Base-by-base conservation (phyloP, 768 basidiomycete genomes). In the Boletus eberwhitei region DNA sequence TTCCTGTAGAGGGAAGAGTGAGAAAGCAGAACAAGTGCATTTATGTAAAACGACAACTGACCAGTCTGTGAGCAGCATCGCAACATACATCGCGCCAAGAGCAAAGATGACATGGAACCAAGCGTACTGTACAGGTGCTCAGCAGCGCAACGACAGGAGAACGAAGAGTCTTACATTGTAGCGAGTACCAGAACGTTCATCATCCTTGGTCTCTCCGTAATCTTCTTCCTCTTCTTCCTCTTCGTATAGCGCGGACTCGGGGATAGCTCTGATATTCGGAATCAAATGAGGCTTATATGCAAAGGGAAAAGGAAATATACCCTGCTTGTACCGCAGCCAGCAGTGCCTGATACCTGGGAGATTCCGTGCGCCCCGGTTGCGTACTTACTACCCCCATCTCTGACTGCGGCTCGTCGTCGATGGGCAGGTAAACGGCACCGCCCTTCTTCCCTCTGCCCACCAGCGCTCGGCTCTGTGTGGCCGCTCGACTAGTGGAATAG, bases 21-120 rank as follows among this genome's bases (percentile, higher is more conserved):
- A 55, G 54, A 41, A 40, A 14, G 34, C 35, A 36, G 34, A 24
- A 56, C 9, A 32, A 50, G 32, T 12, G 5, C 3, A 21, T 16
- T 12, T 9, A 5, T 38, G 35, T 41, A 42, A n/a, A n/a, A 37
- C 2, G 24, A 19, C 22, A 36, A 77, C 90, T 53, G 70, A 95
- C 96, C 97, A 98, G 73, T 99, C 96, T 2, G 96, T 99, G 50
- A 99, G 73, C 14, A 99, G 77, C 83, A 97, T 95, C 7, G 91
- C 93, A 24, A 98, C 93, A 72, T 99, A 99, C 97, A 98, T 98
- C 14, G 93, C 79, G 29, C 86, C 97, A 62, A 98, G 88, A 42
- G 89, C 85, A 68, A 98, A 99, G 64, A 99, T 98, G 70, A 98
- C 74, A 67, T 99, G 97, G 84, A 99, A 98, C 93, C 94, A 99